Evolutionary conservation across 805 yeast species (phyloP).

Genomic region (Metschnikowia sp.): DNA sequence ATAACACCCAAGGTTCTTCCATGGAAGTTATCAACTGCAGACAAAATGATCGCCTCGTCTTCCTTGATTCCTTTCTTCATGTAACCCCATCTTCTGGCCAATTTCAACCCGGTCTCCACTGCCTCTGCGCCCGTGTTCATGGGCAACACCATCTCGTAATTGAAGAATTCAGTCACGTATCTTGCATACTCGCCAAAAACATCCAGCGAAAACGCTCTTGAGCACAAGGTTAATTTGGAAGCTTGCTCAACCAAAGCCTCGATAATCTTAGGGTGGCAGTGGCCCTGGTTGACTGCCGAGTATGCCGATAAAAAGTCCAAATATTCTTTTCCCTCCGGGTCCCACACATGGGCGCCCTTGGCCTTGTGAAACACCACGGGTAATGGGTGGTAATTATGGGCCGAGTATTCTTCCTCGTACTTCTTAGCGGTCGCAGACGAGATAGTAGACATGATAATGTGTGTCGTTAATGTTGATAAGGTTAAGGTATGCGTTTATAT

Average conservation of each 20-base stretch:
- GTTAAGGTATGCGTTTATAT: too few relatives aligned
- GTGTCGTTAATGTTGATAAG: too few relatives aligned
- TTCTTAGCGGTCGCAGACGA: conserved; percentile 63
- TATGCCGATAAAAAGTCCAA: conserved; percentile 91
- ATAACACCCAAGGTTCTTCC: conserved; percentile 95
- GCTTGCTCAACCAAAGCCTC: conserved; percentile 87
- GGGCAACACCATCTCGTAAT: conserved; percentile 90
- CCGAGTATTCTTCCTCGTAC: conserved; percentile 79
- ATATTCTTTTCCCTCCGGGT: conserved; percentile 94
- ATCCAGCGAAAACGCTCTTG: conserved; percentile 90
- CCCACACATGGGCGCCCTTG: conserved; percentile 93
- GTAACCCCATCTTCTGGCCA: conserved; percentile 98
- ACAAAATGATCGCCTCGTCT: conserved; percentile 80
- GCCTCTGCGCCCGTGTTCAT: conserved; percentile 99
- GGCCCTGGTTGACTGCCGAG: conserved; percentile 97
- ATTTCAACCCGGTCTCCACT: conserved; percentile 89
- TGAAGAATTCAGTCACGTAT: conserved; percentile 81
- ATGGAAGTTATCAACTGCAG: conserved; percentile 90
- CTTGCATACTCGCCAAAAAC: conserved; percentile 84
- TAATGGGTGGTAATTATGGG: conserved; percentile 95
- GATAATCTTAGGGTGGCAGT: conserved; percentile 92
- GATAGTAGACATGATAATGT: conserved; percentile 23
- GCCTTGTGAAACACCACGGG: conserved; percentile 92
- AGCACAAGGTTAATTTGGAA: conserved; percentile 73
- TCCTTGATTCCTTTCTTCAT: conserved; percentile 77